Base-by-base conservation (phyloP, 495 filamentous ascomycete species). In the Penicillium simplicissimum region DNA sequence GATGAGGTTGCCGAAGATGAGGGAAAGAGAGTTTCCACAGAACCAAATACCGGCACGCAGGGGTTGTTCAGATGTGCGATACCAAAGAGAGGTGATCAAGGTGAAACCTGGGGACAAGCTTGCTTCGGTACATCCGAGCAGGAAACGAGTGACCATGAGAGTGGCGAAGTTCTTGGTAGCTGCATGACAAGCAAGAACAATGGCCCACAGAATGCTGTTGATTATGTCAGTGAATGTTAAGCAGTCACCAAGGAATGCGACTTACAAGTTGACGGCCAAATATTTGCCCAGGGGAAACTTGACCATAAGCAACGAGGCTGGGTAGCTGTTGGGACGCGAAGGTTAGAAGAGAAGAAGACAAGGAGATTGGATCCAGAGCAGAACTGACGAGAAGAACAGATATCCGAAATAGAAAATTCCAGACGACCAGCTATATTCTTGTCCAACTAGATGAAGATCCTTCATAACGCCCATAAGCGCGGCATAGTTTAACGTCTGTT, bases 401-500 rank as follows among this genome's bases (percentile, higher is more conserved):
- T 83, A 88, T 13, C 86, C 86, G 58, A 87, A 82, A 65, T 87
- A 85, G 70, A 85, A 87, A 13, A 85, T 74, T 9, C 72, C 73
- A 4, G 74, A 77, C 0, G 81, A 65, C 82, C 81, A 87, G 51
- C 69, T 81, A 55, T 87, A 87, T 31, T 86, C 72, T 0, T 70
- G 61, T 6, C 83, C 84, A n/a, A 68, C 63, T 3, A 87, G 69
- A 17, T 81, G 60, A 31, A 86, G 63, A 68, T 66, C 82, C 33
- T 81, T 65, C 45, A 64, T 47, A 54, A 75, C 10, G 63, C 80
- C 72, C 82, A 84, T 58, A 65, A 82, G 33, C 5, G 70, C 38
- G 3, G 60, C 52, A 33, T 68, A 67, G 49, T 45, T 63, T 9
- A 85, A 66, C 0, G 82, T 79, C 36, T 80, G 81, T 59, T 85